Conservation (phyloP, 2,329 filamentous ascomycete species). For the Teratosphaeria gauchensis region DNA sequence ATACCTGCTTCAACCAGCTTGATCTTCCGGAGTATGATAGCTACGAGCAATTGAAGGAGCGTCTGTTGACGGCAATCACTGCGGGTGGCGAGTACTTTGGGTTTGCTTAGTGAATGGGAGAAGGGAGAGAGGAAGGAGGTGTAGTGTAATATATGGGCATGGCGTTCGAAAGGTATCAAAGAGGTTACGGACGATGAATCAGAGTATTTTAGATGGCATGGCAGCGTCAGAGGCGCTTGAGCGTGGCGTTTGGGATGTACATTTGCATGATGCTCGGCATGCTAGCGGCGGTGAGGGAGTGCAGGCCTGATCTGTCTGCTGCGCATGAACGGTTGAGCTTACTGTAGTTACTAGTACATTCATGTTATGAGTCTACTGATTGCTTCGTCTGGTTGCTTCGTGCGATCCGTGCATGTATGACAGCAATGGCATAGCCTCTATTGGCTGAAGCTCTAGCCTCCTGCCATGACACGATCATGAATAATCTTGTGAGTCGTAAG, state of each 20-base stretch:
- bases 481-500: too few species aligned
- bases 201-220: constrained; percentile 2
- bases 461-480: too few species aligned
- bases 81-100: constrained; percentile 95
- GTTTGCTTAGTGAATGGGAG: constrained; percentile 57
- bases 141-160: constrained; percentile 5
- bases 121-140: background rate
- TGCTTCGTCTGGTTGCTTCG: background rate
- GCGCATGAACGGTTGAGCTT: background rate
- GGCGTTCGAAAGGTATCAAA: background rate
- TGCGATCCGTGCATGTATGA: background rate
- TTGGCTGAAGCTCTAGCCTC: too few species aligned
- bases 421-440: background rate
- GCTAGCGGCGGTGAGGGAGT: constrained; percentile 6
- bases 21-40: constrained; percentile 97
- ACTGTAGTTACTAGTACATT: background rate
- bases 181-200: background rate
- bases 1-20: constrained; percentile 99
- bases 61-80: constrained; percentile 93
- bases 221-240: constrained; percentile 1
- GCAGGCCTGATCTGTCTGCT: constrained; percentile 8
- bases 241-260: constrained; percentile 1
- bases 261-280: background rate
- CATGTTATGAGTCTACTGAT: background rate
- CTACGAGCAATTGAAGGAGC: constrained; percentile 80